Conservation (phyloP, 208 protist species). For the Crithidia thermophila region DNA sequence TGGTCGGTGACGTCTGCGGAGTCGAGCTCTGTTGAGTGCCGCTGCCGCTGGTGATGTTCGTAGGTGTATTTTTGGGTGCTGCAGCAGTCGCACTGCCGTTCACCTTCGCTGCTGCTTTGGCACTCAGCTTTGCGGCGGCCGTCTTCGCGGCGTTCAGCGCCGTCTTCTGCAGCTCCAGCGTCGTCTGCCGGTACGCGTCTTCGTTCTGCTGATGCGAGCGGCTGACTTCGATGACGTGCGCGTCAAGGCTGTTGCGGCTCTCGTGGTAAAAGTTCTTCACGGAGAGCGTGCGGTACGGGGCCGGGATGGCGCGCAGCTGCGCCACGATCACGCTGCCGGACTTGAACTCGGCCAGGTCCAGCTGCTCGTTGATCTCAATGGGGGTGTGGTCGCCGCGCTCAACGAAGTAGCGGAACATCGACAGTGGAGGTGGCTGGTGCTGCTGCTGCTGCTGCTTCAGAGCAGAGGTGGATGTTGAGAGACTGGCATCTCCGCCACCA, state of each 20-base stretch:
- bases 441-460: too few species aligned
- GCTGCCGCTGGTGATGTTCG: not conserved
- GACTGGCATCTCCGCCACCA: too few species aligned
- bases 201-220: constrained; percentile 31
- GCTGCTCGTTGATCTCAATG: constrained; percentile 33
- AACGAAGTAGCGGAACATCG: constrained; percentile 45
- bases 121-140: not conserved
- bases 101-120: too few species aligned
- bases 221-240: constrained; percentile 48
- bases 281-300: constrained; percentile 31
- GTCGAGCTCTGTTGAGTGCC: too few species aligned
- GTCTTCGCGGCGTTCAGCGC: constrained; percentile 3
- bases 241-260: constrained; percentile 31
- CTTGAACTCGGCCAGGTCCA: constrained; percentile 32
- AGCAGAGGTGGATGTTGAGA: too few species aligned
- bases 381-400: constrained; percentile 31
- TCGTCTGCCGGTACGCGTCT: constrained; percentile 27
- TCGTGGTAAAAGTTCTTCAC: constrained; percentile 48
- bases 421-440: constrained; percentile 10
- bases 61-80: not conserved
- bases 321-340: constrained; percentile 51
- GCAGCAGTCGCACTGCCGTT: too few species aligned
- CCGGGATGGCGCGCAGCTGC: constrained; percentile 47
- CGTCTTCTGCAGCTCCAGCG: constrained; percentile 24
- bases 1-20: too few species aligned